phyloP scores from a whole-genome alignment of 1,284 basidiomycete species.

The Leucoagaricus sp. region DNA sequence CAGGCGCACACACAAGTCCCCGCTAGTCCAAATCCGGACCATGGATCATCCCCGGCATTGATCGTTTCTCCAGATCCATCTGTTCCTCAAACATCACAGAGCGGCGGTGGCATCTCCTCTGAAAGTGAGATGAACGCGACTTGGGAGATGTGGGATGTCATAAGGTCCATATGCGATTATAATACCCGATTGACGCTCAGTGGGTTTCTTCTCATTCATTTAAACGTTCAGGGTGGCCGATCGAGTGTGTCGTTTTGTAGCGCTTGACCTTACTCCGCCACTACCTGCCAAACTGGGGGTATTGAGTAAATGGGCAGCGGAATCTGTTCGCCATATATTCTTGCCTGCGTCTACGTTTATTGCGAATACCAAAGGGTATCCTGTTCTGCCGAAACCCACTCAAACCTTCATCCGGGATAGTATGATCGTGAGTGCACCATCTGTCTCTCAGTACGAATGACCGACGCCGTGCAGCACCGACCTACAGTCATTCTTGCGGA shows the following conservation, averaged over 20 bases:
- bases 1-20: conserved; percentile 13
- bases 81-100: conserved; percentile 22
- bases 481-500: conserved; percentile 84
- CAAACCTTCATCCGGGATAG: conserved; percentile 88
- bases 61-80: conserved; percentile 33
- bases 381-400: conserved; percentile 91
- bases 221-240: too few relatives aligned
- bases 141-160: conserved; percentile 99
- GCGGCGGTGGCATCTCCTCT: conserved; percentile 24
- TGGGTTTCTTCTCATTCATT: too few relatives aligned
- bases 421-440: conserved; percentile 67
- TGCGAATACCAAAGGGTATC: conserved; percentile 95
- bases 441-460: conserved; percentile 10
- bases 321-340: conserved; percentile 87
- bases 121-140: conserved; percentile 77
- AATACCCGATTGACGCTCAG: conserved; percentile 81
- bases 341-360: conserved; percentile 92
- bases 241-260: conserved; percentile 45
- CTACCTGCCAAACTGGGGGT: conserved; percentile 76
- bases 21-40: background rate
- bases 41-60: conserved; percentile 32
- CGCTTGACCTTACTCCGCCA: conserved; percentile 87
- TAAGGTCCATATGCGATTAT: conserved; percentile 88
- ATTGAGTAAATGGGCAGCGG: conserved; percentile 87
- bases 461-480: conserved; percentile 54